Evolutionary conservation across 2,329 filamentous ascomycete genomes (phyloP), one percentile per base, ranked within the genome.

Genomic region (Pseudogymnoascus sp.): DNA sequence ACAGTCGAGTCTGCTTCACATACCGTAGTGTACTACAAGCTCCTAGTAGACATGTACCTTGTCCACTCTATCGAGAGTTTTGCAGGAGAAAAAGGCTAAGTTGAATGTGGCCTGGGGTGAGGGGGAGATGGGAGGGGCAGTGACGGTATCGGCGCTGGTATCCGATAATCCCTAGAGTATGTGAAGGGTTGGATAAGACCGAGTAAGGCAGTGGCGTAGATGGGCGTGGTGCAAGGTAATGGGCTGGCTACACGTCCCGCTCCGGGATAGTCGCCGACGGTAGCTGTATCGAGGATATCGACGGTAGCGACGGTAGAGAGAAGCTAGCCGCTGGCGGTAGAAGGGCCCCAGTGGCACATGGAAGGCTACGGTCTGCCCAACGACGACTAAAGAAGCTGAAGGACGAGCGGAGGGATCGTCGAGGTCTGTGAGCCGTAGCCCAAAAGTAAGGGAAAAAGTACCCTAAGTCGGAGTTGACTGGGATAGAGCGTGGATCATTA

Each of bases 281-380:
- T 55, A 55, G 16, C n/a, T 33, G 49, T 22, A 22, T 55, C 25
- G 49, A 55, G 45, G 45, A 9, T 33, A 55, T 55, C 28, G 9
- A 55, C 5, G 28, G 45, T 55, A 55, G 25, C 45, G 45, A 55
- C 45, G 45, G 49, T n/a, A 55, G 49, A 55, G 49, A 55, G 28
- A 55, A 55, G 49, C 49, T 55, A 55, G 49, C n/a, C 49, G 49
- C 49, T 55, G 49, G 49, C 28, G 49, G 49, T 55, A 55, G 49
- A 55, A 55, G 49, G 49, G 9, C 49, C 35, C 49, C 28, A 55
- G 49, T 55, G n/a, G n/a, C 49, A 55, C 28, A 55, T 55, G 49
- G 49, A 55, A 55, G 49, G 28, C 28, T 5, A 33, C 16, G 11
- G 49, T n/a, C 49, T 33, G 22, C 41, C 41, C 41, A 45, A 25